phyloP scores from a whole-genome alignment of 768 basidiomycete genomes.

The Brasilioporus rufonigricans region DNA sequence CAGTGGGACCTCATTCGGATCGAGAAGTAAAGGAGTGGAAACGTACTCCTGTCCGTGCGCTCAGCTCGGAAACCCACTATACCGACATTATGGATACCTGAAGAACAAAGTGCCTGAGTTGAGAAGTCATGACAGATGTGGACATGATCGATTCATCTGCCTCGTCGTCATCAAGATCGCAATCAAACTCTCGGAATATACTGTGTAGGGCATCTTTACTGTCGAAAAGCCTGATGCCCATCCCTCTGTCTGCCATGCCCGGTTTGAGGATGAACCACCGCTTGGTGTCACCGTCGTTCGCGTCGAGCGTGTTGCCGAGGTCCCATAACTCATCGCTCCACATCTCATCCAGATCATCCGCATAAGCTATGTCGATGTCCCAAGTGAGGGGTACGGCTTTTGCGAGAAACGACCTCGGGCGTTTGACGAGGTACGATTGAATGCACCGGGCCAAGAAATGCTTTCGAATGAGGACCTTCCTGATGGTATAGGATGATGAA shows the following conservation, averaged over 20 bases:
- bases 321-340: constrained; percentile 94
- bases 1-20: constrained; percentile 49
- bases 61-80: constrained; percentile 4
- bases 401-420: constrained; percentile 54
- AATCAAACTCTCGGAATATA: constrained; percentile 84
- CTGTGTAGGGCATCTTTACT: constrained; percentile 64
- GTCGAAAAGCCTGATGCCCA: constrained; percentile 90
- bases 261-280: constrained; percentile 97
- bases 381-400: constrained; percentile 69
- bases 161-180: constrained; percentile 49
- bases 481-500: constrained; percentile 82
- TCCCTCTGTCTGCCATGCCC: constrained; percentile 94
- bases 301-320: constrained; percentile 59
- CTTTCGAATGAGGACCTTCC: constrained; percentile 93
- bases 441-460: constrained; percentile 83
- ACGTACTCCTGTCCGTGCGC: constrained; percentile 73
- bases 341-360: constrained; percentile 93
- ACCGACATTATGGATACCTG: constrained; percentile 54
- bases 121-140: constrained; percentile 70
- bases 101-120: constrained; percentile 92
- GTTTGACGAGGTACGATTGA: constrained; percentile 69
- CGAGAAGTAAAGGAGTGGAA: constrained; percentile 69
- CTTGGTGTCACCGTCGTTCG: constrained; percentile 18
- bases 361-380: constrained; percentile 82
- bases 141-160: constrained; percentile 37